phyloP scores from a whole-genome alignment of 164 flowering plant genomes.

The Aristolochia fimbriata region DNA sequence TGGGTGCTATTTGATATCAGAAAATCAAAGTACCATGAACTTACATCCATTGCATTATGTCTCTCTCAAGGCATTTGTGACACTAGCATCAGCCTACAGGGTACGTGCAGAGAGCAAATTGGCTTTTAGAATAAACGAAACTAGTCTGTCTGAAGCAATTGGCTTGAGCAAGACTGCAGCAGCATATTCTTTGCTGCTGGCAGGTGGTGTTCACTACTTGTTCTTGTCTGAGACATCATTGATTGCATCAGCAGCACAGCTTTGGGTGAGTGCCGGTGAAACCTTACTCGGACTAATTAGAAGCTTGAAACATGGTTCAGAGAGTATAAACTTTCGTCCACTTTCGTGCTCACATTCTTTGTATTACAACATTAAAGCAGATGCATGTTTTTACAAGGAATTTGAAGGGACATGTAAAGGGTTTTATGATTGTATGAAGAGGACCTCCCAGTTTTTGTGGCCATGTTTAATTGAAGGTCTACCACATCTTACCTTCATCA shows the following conservation, averaged over 20 bases:
- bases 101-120: constrained; percentile 21
- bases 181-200: constrained; percentile 60
- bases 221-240: constrained; percentile 45
- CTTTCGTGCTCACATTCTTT: constrained; percentile 4
- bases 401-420: constrained; percentile 23
- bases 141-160: constrained; percentile 18
- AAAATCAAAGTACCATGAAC: constrained; percentile 6
- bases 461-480: constrained; percentile 19
- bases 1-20: not conserved
- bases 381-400: constrained; percentile 2
- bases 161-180: constrained; percentile 30
- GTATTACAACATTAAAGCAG: constrained; percentile 9
- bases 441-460: constrained; percentile 30
- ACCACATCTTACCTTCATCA: constrained; percentile 21
- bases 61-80: constrained; percentile 45
- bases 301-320: constrained; percentile 19
- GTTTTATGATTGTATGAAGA: constrained; percentile 25
- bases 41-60: constrained; percentile 48
- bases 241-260: constrained; percentile 38
- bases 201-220: constrained; percentile 46
- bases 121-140: constrained; percentile 10
- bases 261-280: constrained; percentile 57
- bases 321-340: not conserved
- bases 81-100: constrained; percentile 57
- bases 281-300: constrained; percentile 35